Conservation (phyloP, 176 grass and related monocot genomes). For the Avena atlantica region DNA sequence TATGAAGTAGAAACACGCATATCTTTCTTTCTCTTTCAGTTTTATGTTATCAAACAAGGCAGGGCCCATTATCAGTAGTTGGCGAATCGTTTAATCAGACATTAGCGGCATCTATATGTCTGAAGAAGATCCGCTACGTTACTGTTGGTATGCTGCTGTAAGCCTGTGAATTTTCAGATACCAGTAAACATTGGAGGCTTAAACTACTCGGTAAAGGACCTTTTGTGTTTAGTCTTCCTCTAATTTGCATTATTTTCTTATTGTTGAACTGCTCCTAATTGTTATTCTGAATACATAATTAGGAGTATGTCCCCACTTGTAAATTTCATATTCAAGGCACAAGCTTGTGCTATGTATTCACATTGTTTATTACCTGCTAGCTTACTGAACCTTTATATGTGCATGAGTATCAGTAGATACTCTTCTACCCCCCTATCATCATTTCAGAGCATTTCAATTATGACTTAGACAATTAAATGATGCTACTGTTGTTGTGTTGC, state of each 20-base stretch:
- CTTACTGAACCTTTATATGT: constrained; percentile 35
- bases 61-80: neutral
- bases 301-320: neutral
- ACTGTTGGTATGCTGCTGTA: constrained; percentile 8
- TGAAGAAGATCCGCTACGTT: neutral
- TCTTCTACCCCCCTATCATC: constrained; percentile 1
- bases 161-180: constrained; percentile 17
- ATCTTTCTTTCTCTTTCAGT: neutral
- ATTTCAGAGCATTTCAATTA: neutral
- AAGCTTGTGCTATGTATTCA: neutral
- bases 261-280: neutral
- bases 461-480: constrained; percentile 12
- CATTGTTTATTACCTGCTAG: neutral
- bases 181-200: neutral
- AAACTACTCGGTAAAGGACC: neutral
- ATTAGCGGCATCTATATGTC: neutral
- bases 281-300: constrained; percentile 6
- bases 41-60: neutral
- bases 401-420: neutral
- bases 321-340: neutral
- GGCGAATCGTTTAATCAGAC: neutral
- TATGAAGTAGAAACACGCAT: neutral
- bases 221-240: neutral
- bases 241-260: neutral
- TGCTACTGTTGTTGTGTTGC: constrained; percentile 34